A percentile compares a stretch with the other conserved stretches of the same genome.
Conservation (phyloP, 768 basidiomycete genomes). For the Suillus paluster region DNA sequence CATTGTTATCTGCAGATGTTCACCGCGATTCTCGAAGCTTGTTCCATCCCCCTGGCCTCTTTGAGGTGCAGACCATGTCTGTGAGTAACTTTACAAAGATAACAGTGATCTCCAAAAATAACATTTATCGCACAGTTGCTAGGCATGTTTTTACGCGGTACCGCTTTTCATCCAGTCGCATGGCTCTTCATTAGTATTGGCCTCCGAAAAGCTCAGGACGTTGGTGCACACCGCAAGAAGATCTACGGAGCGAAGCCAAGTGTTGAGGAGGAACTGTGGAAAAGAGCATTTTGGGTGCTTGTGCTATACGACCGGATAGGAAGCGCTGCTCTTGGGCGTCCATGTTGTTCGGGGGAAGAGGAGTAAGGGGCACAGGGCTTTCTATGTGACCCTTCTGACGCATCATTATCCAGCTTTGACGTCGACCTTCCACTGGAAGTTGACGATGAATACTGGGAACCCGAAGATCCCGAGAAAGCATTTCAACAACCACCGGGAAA, state of each 20-base stretch:
- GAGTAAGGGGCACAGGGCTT: slow-evolving; percentile 50
- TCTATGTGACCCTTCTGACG: slow-evolving; percentile 10
- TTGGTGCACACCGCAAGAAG: slow-evolving; percentile 74
- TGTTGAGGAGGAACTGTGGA: slow-evolving; percentile 73
- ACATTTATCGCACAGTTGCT: slow-evolving; percentile 44
- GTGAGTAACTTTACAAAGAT: slow-evolving; percentile 35
- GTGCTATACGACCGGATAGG: slow-evolving; percentile 62
- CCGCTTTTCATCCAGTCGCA: slow-evolving; percentile 49
- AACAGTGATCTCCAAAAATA: slow-evolving; percentile 9
- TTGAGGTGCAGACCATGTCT: slow-evolving; percentile 65
- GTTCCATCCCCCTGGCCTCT: slow-evolving; percentile 59
- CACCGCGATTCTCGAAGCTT: slow-evolving; percentile 54
- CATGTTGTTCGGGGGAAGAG: slow-evolving; percentile 63
- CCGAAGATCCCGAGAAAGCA: slow-evolving; percentile 46
- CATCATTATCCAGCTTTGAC: slow-evolving; percentile 67
- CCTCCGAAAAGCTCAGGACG: slow-evolving; percentile 69
- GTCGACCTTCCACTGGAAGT: slow-evolving; percentile 81
- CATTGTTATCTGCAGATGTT: slow-evolving; percentile 43
- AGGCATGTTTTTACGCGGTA: slow-evolving; percentile 58
- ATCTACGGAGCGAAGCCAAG: slow-evolving; percentile 52
- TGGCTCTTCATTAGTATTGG: slow-evolving; percentile 62
- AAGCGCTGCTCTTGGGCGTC: slow-evolving; percentile 57
- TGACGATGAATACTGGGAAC: slow-evolving; percentile 81
- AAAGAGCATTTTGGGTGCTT: slow-evolving; percentile 78
- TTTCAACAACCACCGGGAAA: slow-evolving; percentile 72